Conservation (phyloP, 176 grass and related monocot species). For the Poa pratensis region DNA sequence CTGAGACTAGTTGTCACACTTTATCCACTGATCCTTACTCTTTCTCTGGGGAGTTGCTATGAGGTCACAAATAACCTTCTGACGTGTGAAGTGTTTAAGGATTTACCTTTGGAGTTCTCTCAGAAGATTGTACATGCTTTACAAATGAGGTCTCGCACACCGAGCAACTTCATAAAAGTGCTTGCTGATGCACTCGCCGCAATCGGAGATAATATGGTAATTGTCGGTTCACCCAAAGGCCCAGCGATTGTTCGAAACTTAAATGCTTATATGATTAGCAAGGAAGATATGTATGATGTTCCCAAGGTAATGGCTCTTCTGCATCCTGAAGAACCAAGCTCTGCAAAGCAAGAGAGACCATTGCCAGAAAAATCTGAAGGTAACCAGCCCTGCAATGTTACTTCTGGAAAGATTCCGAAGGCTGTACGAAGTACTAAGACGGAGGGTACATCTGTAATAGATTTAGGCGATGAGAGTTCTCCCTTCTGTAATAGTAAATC, state of each 20-base stretch:
- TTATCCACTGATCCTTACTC: conserved; percentile 49
- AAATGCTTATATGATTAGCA: conserved; percentile 48
- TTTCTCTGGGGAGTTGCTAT: conserved; percentile 10
- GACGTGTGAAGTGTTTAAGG: neutral
- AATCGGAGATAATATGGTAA: conserved; percentile 56
- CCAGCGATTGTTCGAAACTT: neutral
- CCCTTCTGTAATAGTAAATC: no score
- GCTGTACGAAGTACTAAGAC: neutral
- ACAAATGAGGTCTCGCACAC: neutral
- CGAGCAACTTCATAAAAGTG: conserved; percentile 10
- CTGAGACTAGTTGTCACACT: conserved; percentile 57
- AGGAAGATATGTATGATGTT: conserved; percentile 43
- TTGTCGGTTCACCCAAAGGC: conserved; percentile 48
- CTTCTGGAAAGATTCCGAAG: neutral
- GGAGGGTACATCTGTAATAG: neutral
- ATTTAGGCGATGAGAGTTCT: conserved; percentile 8
- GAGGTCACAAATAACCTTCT: conserved; percentile 42
- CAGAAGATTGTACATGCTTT: conserved; percentile 36
- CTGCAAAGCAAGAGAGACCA: neutral
- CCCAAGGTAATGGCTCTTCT: conserved; percentile 45
- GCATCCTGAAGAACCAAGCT: conserved; percentile 26
- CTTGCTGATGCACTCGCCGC: conserved; percentile 66
- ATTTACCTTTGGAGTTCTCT: conserved; percentile 60
- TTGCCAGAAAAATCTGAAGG: neutral
- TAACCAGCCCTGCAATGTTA: neutral